These are phyloP conservation scores for Cudoniella acicularis DNA, from an alignment of 495 filamentous ascomycete genomes.

Conservation along the genomic window DNA sequence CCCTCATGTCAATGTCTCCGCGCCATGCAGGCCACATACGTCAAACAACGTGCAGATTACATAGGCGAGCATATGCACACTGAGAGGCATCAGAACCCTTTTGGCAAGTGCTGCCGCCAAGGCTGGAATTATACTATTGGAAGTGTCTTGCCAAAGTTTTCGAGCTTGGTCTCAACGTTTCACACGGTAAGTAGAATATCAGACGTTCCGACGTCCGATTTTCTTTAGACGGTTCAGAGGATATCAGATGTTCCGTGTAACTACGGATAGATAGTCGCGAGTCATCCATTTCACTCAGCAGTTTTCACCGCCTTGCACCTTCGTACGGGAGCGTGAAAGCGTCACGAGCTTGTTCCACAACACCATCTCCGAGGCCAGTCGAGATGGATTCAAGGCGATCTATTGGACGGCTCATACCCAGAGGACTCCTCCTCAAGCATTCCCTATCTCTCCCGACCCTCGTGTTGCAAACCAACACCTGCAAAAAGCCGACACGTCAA, in stretches of 20 bases:
- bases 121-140: not conserved
- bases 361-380: constrained; percentile 9
- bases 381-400: not conserved
- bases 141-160: not conserved
- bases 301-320: constrained; percentile 2
- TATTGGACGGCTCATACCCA: not conserved
- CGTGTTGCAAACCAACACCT: not conserved
- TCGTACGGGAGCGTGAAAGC: not conserved
- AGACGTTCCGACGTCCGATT: not conserved
- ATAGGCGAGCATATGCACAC: not conserved
- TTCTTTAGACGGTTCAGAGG: not conserved
- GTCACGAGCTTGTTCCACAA: constrained; percentile 1
- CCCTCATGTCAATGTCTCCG: constrained; percentile 13
- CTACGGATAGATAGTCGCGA: not conserved
- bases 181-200: not conserved
- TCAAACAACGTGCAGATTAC: not conserved
- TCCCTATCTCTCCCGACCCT: not conserved
- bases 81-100: constrained; percentile 4
- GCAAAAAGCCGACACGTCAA: constrained; percentile 12
- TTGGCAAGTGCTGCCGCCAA: constrained; percentile 15
- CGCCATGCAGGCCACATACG: not conserved
- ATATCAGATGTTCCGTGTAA: not conserved
- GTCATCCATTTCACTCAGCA: not conserved
- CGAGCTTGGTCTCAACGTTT: not conserved
- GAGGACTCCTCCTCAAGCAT: not conserved